phyloP scores from a whole-genome alignment of 139 green algal species.

The Tetratostichococcus sp. region DNA sequence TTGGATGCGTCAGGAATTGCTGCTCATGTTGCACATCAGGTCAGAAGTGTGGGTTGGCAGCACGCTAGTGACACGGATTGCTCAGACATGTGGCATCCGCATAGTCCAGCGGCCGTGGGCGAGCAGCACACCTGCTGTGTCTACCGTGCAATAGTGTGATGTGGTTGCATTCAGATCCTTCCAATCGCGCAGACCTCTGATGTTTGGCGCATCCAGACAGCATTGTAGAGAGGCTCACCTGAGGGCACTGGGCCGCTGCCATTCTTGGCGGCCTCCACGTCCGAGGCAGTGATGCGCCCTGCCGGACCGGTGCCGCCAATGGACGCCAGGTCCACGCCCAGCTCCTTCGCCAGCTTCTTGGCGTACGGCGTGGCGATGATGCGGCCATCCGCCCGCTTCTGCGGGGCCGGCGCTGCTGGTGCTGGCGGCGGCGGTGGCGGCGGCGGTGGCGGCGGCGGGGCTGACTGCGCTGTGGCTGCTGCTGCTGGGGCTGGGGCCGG shows the following conservation, averaged over 20 bases:
- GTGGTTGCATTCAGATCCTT: too few species aligned
- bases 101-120: too few species aligned
- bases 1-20: too few species aligned
- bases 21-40: too few species aligned
- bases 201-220: too few species aligned
- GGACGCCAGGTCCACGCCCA: slow-evolving; percentile 82
- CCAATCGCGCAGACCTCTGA: too few species aligned
- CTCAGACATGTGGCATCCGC: too few species aligned
- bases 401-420: slow-evolving; percentile 22
- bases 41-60: too few species aligned
- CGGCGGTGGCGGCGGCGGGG: slow-evolving; percentile 32
- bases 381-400: slow-evolving; percentile 61
- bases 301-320: slow-evolving; percentile 84
- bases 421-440: slow-evolving; percentile 22
- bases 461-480: slow-evolving; percentile 31
- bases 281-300: slow-evolving; percentile 89
- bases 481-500: slow-evolving; percentile 30
- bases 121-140: too few species aligned
- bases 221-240: background rate
- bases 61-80: too few species aligned
- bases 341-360: slow-evolving; percentile 96
- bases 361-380: slow-evolving; percentile 96
- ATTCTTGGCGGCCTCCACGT: slow-evolving; percentile 72
- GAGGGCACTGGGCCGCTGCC: background rate
- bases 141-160: too few species aligned